These are phyloP conservation scores for Neurospora discreta DNA, from an alignment of 495 filamentous ascomycete species.

Conservation along the genomic window DNA sequence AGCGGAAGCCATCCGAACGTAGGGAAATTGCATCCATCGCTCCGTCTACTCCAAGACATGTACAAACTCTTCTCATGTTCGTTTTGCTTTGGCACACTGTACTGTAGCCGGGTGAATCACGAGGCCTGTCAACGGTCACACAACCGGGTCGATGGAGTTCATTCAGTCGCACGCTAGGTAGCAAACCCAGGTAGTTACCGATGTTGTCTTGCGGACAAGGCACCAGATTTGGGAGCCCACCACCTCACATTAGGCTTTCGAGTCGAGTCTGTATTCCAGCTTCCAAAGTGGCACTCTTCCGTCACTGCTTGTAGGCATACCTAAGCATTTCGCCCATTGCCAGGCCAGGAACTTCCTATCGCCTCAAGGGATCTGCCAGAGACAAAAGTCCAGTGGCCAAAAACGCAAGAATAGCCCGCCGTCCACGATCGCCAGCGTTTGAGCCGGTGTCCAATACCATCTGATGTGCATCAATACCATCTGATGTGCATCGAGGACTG, in stretches of 20 bases:
- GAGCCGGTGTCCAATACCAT: not conserved
- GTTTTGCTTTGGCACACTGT: not conserved
- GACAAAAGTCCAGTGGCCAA: not conserved
- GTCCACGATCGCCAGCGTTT: not conserved
- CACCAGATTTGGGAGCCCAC: slow-evolving; percentile 5
- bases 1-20: not conserved
- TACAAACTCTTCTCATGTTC: not conserved
- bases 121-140: not conserved
- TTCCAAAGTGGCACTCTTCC: slow-evolving; percentile 1
- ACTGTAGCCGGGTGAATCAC: not conserved
- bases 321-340: not conserved
- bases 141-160: not conserved
- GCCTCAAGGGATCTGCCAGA: not conserved
- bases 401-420: not conserved
- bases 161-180: not conserved
- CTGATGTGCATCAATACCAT: not conserved
- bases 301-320: not conserved
- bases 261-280: not conserved
- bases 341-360: not conserved
- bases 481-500: not conserved
- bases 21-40: not conserved
- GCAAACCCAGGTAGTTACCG: not conserved
- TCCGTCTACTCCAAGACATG: not conserved
- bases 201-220: slow-evolving; percentile 6
- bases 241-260: not conserved